Percentiles rank a stretch among this genome's conserved stretches.
Evolutionary conservation across 148 eudicot species (phyloP).

Genomic region (Silene uniflora): DNA sequence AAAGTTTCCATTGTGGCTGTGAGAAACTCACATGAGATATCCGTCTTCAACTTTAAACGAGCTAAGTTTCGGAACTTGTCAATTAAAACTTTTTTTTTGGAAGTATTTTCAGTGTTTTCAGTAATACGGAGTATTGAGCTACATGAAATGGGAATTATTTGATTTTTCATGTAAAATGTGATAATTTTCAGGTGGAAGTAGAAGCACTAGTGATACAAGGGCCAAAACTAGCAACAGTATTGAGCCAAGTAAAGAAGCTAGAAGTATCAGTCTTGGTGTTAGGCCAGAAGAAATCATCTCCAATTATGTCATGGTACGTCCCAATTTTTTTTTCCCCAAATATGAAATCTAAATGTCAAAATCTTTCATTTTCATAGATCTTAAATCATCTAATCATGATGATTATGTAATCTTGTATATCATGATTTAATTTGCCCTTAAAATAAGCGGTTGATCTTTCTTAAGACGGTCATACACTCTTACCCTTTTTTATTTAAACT

Average conservation of each 20-base stretch:
- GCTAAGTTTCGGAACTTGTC: too few species aligned
- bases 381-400: neutral
- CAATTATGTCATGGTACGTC: slow-evolving; percentile 54
- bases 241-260: slow-evolving; percentile 55
- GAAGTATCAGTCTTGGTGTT: slow-evolving; percentile 46
- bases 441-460: too few species aligned
- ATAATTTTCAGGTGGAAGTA: slow-evolving; percentile 41
- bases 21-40: too few species aligned
- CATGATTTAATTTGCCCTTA: too few species aligned
- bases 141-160: too few species aligned
- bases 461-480: too few species aligned
- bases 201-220: slow-evolving; percentile 47
- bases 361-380: neutral
- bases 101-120: too few species aligned
- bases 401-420: neutral
- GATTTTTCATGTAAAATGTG: neutral
- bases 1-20: too few species aligned
- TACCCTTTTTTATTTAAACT: too few species aligned
- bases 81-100: too few species aligned
- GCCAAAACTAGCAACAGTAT: slow-evolving; percentile 40
- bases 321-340: neutral
- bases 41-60: too few species aligned
- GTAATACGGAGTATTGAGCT: too few species aligned
- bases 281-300: slow-evolving; percentile 67
- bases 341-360: neutral